Percentiles rank a stretch among this genome's conserved stretches.
Conservation (phyloP, 176 grass and related monocot species). For the Triticum timopheevii region DNA sequence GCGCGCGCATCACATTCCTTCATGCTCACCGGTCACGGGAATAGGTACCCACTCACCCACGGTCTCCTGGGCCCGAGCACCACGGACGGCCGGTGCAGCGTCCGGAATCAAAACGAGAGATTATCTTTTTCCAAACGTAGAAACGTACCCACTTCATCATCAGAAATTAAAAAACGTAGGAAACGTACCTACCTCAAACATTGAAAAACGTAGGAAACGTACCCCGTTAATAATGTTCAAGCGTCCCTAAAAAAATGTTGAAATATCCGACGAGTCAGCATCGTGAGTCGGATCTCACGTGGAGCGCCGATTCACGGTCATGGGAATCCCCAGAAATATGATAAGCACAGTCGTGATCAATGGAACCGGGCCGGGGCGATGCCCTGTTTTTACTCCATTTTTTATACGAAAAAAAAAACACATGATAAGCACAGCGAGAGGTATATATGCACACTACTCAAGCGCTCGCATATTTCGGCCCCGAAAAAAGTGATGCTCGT, state of each 20-base stretch:
- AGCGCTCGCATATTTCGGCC: background rate
- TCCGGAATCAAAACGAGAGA: no score
- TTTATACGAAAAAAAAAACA: no score
- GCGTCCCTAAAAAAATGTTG: background rate
- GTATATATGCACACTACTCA: background rate
- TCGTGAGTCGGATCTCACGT: slow-evolving; percentile 1
- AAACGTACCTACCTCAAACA: no score
- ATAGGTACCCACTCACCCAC: background rate
- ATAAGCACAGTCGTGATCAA: background rate
- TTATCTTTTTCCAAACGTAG: no score
- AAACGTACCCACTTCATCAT: no score
- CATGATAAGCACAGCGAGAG: background rate
- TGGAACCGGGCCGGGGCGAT: no score
- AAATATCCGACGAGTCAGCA: background rate
- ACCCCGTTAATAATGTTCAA: no score
- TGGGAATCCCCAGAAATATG: background rate
- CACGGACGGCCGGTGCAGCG: background rate
- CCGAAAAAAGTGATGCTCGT: background rate
- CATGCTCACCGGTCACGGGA: background rate
- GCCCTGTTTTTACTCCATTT: no score
- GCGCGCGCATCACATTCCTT: no score
- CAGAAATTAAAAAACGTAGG: no score
- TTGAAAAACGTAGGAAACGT: no score
- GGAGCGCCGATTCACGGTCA: background rate
- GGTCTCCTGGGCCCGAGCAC: background rate